Percentiles rank a stretch among this genome's conserved stretches.
Conservation (phyloP, 2,329 filamentous ascomycete genomes). For the Pseudocercospora fijiensis region DNA sequence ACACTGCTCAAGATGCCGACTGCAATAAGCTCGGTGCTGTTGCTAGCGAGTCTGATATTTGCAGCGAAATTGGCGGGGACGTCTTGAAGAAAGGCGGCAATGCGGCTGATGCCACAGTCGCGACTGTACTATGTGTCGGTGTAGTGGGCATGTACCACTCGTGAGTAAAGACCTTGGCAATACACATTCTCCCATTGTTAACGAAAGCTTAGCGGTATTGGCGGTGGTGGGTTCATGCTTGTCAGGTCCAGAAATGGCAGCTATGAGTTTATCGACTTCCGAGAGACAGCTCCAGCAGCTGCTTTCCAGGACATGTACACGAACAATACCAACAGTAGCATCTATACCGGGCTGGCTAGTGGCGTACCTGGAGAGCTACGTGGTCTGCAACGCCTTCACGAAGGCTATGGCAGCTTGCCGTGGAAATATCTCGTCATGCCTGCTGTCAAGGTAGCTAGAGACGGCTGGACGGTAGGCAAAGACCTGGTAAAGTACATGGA, state of each 20-base stretch:
- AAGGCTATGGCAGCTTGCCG: slow-evolving; percentile 60
- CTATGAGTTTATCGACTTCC: slow-evolving; percentile 86
- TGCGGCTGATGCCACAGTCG: slow-evolving; percentile 52
- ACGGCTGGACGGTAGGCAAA: slow-evolving; percentile 70
- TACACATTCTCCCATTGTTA: slow-evolving; percentile 8
- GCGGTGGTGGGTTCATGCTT: slow-evolving; percentile 74
- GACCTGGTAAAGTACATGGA: slow-evolving; percentile 76
- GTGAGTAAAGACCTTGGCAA: slow-evolving; percentile 21
- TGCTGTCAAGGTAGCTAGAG: slow-evolving; percentile 68
- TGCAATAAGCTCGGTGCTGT: slow-evolving; percentile 45
- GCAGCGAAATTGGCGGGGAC: slow-evolving; percentile 44
- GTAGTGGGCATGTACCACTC: slow-evolving; percentile 49
- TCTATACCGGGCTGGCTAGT: slow-evolving; percentile 50
- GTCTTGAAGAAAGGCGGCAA: slow-evolving; percentile 52
- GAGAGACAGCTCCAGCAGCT: slow-evolving; percentile 81
- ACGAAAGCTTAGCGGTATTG: slow-evolving; percentile 61
- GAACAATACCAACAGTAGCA: slow-evolving; percentile 64
- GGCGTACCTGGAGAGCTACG: slow-evolving; percentile 73
- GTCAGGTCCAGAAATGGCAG: slow-evolving; percentile 58
- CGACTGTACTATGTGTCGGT: slow-evolving; percentile 50
- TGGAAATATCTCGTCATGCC: slow-evolving; percentile 68
- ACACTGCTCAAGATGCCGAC: slow-evolving; percentile 22
- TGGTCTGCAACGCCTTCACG: slow-evolving; percentile 76
- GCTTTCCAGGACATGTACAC: slow-evolving; percentile 83
- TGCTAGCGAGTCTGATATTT: slow-evolving; percentile 42